Evolutionary conservation across 768 basidiomycete species (phyloP), one percentile per base, ranked within the genome.

Genomic region (Mycena rosella): DNA sequence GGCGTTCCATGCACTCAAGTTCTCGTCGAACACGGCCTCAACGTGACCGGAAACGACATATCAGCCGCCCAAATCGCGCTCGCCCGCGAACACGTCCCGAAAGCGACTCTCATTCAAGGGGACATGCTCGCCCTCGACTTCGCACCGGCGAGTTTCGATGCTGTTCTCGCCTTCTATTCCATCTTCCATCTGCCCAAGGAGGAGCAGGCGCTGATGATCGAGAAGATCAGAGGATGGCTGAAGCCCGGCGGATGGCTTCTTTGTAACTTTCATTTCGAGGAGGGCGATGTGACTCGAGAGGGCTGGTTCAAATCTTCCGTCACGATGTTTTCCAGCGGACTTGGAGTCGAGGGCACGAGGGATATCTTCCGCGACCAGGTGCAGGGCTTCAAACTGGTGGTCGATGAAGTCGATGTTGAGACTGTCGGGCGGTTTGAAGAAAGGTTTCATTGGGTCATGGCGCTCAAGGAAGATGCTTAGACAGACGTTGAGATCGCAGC

Each of bases 21-120:
- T 1, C 73, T 77, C 24, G 51, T 71, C 51, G 53, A 66, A 26
- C 64, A 72, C 18, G 76, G 74, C 11, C 54, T 74, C 48, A 62
- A 67, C 17, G 74, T 78, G 27, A 74, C 73, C 4, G 76, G 76
- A 2, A 75, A 77, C 26, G 77, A 78, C 57, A 77, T 79, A 49
- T 77, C 76, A 34, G 68, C 74, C 15, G 69, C 72, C 2, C 78
- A 78, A 63, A 68, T 79, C 22, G 67, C 67, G 18, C 73, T 75
- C 26, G 77, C 76, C 8, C 71, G 68, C 27, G 48, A 72, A 32
- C 74, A 73, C 54, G 62, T 78, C 17, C 75, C 76, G 0, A 17
- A 68, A 29, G 76, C 74, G 2, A 71, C 60, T 9, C 70, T 77
- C 57, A 66, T 78, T 65, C 76, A 75, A 26, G 68, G 65, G 2